Percentiles rank a stretch among this genome's conserved stretches.
Evolutionary conservation across 805 yeast genomes (phyloP).

Genomic region (Helenozyma rhizophorensis): DNA sequence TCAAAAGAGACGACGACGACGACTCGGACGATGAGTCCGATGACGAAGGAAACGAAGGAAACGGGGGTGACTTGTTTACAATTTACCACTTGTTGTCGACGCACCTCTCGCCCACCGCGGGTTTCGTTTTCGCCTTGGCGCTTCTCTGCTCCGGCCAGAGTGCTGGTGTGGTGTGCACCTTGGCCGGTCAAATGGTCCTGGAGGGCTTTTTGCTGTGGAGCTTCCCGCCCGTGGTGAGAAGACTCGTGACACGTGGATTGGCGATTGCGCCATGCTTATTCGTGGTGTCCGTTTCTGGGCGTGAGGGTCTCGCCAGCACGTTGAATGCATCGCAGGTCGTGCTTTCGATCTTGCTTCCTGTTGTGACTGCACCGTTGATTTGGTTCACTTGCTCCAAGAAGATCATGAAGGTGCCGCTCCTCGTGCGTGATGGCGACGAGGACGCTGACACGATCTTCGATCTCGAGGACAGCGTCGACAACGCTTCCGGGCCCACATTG

Average conservation of each 20-base stretch:
- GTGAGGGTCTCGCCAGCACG: constrained; percentile 73
- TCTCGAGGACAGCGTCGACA: constrained; percentile 3
- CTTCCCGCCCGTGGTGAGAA: constrained; percentile 74
- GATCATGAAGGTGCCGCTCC: constrained; percentile 56
- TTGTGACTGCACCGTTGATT: constrained; percentile 84
- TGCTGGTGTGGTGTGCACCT: constrained; percentile 91
- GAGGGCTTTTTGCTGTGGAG: constrained; percentile 85
- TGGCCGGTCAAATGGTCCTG: constrained; percentile 90
- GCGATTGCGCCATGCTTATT: constrained; percentile 83
- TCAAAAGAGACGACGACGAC: constrained; percentile 19
- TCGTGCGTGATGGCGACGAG: constrained; percentile 28
- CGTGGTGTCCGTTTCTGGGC: constrained; percentile 68
- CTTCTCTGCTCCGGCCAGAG: constrained; percentile 88
- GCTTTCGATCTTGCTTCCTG: constrained; percentile 73
- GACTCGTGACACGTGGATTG: constrained; percentile 74
- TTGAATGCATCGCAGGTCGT: constrained; percentile 83
- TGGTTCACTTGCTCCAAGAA: constrained; percentile 69
- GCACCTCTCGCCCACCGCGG: constrained; percentile 81
- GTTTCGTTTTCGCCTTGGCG: constrained; percentile 83
- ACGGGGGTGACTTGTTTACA: constrained; percentile 71
- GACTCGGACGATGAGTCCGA: constrained; percentile 14
- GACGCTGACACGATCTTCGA: constrained; percentile 17
- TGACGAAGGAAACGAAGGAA: constrained; percentile 28
- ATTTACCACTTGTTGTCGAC: constrained; percentile 66
- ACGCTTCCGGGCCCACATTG: constrained; percentile 1